Conservation (phyloP, 768 basidiomycete genomes). For the Phaeotremella fagi region DNA sequence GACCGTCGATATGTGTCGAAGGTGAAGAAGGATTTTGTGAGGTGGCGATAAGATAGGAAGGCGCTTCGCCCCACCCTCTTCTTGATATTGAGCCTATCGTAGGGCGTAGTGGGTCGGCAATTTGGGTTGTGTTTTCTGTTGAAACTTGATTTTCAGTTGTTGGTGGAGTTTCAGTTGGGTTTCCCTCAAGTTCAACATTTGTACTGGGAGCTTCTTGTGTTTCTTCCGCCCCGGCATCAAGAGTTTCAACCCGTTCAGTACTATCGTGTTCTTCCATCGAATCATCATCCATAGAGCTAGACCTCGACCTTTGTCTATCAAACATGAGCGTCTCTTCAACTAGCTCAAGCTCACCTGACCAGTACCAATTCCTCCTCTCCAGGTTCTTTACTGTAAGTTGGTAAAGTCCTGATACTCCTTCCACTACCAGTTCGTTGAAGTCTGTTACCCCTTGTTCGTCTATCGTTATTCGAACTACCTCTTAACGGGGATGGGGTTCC, state of each 20-base stretch:
- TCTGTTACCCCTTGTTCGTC: conserved; percentile 7
- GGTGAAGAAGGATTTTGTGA: conserved; percentile 18
- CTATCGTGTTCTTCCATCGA: neutral
- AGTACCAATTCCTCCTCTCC: conserved; percentile 41
- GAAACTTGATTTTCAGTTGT: neutral
- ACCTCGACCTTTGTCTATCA: conserved; percentile 13
- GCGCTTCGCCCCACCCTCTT: conserved; percentile 37
- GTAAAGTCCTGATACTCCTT: conserved; percentile 33
- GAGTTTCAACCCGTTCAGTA: no score
- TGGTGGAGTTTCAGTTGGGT: neutral
- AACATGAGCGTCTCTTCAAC: neutral
- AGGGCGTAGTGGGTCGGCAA: neutral
- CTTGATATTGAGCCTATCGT: conserved; percentile 5
- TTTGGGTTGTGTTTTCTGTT: neutral
- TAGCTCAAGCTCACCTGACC: conserved; percentile 26
- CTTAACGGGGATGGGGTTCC: neutral
- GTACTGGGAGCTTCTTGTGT: no score
- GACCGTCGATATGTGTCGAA: neutral
- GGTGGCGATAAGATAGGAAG: conserved; percentile 42
- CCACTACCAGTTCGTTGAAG: conserved; percentile 36
- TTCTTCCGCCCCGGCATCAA: no score
- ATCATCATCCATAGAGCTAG: neutral
- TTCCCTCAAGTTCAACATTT: no score
- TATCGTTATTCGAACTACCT: neutral
- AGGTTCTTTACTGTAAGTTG: conserved; percentile 37